phyloP scores from a whole-genome alignment of 129 eudicot genomes.

The Chrysanthemum seticuspe region DNA sequence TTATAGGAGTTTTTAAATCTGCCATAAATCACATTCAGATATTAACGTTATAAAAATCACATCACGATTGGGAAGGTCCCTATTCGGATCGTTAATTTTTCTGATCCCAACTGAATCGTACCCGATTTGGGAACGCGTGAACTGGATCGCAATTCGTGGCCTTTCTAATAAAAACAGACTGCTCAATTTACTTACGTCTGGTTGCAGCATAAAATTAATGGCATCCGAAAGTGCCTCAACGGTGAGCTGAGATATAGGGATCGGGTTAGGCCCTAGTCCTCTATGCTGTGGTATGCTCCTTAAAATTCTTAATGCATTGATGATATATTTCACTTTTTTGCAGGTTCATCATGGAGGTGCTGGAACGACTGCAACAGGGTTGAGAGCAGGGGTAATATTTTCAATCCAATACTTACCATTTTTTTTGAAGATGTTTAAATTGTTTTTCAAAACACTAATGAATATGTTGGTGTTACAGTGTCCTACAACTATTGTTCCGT shows the following conservation, averaged over 20 bases:
- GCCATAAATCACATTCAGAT: too few species aligned
- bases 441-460: not conserved
- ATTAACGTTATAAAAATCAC: too few species aligned
- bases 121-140: too few species aligned
- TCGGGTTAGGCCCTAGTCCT: slow-evolving; percentile 90
- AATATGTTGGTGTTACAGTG: slow-evolving; percentile 50
- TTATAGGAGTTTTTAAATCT: too few species aligned
- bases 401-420: not conserved
- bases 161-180: not conserved
- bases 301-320: not conserved
- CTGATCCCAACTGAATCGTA: too few species aligned
- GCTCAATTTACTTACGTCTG: slow-evolving; percentile 53
- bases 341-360: slow-evolving; percentile 99
- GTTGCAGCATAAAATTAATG: slow-evolving; percentile 84
- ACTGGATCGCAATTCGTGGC: too few species aligned
- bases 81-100: too few species aligned
- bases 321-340: slow-evolving; percentile 1
- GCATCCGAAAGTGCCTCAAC: slow-evolving; percentile 83
- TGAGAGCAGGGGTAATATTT: slow-evolving; percentile 81
- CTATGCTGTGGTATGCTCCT: slow-evolving; percentile 34
- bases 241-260: slow-evolving; percentile 71
- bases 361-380: slow-evolving; percentile 98
- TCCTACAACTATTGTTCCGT: slow-evolving; percentile 91
- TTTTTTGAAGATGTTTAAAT: not conserved
- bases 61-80: too few species aligned